Conservation (phyloP, 2,329 filamentous ascomycete species). For the Colletotrichum sp. region DNA sequence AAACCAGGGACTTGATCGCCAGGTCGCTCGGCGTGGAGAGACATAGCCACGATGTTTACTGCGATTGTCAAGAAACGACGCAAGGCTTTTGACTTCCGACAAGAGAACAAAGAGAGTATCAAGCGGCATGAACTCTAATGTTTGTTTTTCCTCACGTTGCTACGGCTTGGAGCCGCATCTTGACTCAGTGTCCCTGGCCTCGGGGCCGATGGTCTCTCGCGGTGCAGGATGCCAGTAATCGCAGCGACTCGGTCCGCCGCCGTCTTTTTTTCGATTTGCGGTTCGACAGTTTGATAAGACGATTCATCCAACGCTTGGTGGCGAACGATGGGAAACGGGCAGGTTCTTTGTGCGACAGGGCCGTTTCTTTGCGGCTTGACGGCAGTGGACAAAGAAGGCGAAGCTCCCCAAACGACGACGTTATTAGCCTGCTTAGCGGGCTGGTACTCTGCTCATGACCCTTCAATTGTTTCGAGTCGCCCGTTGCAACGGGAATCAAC, state of each 20-base stretch:
- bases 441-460: constrained; percentile 1
- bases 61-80: neutral
- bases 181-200: neutral
- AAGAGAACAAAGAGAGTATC: constrained; percentile 5
- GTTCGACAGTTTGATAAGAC: neutral
- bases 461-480: constrained; percentile 14
- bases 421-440: neutral
- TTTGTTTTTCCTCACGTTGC: constrained; percentile 8
- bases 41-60: neutral
- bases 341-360: neutral
- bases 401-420: neutral
- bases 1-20: neutral
- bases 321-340: neutral
- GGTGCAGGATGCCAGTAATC: neutral
- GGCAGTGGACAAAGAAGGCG: constrained; percentile 5
- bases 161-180: constrained; percentile 14
- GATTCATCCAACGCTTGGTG: neutral
- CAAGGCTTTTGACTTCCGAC: neutral
- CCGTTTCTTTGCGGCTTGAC: neutral
- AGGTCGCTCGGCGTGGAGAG: neutral
- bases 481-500: constrained; percentile 7
- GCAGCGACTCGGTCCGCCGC: neutral
- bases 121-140: constrained; percentile 1
- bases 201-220: neutral
- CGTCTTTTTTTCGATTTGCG: neutral